phyloP scores from a whole-genome alignment of 306 rosid genomes.

The Malus sylvestris region DNA sequence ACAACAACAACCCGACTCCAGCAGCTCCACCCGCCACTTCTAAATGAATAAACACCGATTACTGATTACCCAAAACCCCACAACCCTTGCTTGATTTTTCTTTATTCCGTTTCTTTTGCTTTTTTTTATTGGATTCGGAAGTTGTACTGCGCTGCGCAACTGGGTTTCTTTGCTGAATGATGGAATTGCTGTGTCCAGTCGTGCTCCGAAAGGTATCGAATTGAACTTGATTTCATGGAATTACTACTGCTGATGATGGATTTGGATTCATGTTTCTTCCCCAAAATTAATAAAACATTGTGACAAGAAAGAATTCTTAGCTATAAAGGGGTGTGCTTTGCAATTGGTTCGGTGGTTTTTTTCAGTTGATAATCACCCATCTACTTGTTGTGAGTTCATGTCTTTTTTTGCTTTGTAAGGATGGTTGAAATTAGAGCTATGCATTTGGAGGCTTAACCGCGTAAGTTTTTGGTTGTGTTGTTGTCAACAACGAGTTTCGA shows the following conservation, averaged over 20 bases:
- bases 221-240: background rate
- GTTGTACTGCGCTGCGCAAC: background rate
- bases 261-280: background rate
- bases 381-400: background rate
- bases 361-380: background rate
- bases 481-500: background rate
- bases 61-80: background rate
- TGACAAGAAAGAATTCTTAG: background rate
- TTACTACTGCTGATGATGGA: background rate
- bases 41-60: background rate
- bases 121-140: background rate
- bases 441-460: background rate
- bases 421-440: background rate
- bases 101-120: background rate
- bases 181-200: background rate
- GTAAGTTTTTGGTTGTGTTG: background rate
- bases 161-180: background rate
- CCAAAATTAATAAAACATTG: background rate
- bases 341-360: background rate
- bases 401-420: background rate
- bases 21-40: conserved; percentile 26
- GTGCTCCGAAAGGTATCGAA: background rate
- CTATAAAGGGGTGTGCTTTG: too few relatives aligned
- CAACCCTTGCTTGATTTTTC: background rate
- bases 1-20: conserved; percentile 8